These are phyloP conservation scores for Thamnidium elegans DNA, from an alignment of 192 early-diverging fungal species.

Conservation along the genomic window DNA sequence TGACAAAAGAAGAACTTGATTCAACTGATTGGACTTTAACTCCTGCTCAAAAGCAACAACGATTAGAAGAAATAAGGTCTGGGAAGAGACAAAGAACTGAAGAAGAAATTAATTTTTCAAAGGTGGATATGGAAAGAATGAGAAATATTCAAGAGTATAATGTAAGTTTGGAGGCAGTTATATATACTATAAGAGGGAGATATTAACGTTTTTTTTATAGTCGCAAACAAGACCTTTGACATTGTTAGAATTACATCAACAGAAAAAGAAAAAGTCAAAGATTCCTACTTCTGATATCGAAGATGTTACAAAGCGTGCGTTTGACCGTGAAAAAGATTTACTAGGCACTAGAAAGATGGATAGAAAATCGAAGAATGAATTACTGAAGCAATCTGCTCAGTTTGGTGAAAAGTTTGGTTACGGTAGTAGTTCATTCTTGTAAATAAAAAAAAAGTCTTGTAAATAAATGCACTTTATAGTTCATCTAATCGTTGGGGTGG, in stretches of 20 bases:
- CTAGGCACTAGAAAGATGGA: constrained; percentile 14
- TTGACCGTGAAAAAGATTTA: constrained; percentile 37
- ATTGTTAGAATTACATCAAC: constrained; percentile 35
- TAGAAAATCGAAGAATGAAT: constrained; percentile 30
- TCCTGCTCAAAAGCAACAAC: constrained; percentile 18
- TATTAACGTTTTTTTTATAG: constrained; percentile 10
- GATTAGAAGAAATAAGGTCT: constrained; percentile 10
- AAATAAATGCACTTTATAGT: no score
- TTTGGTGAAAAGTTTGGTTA: constrained; percentile 23
- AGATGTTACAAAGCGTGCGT: constrained; percentile 29
- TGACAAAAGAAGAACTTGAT: constrained; percentile 17
- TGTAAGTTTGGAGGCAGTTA: neutral
- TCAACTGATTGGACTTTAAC: constrained; percentile 31
- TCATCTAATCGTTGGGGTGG: no score
- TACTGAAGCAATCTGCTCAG: constrained; percentile 26
- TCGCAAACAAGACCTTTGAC: constrained; percentile 20
- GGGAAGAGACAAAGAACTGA: constrained; percentile 3
- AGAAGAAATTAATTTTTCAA: neutral
- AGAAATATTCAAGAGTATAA: constrained; percentile 28
- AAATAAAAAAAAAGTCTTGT: no score
- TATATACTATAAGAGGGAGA: neutral
- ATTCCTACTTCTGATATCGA: constrained; percentile 3
- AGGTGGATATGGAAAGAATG: constrained; percentile 9
- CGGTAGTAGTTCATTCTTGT: constrained; percentile 28
- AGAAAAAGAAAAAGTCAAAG: constrained; percentile 20